phyloP scores from a whole-genome alignment of 495 filamentous ascomycete genomes.

The Neurospora sp. region DNA sequence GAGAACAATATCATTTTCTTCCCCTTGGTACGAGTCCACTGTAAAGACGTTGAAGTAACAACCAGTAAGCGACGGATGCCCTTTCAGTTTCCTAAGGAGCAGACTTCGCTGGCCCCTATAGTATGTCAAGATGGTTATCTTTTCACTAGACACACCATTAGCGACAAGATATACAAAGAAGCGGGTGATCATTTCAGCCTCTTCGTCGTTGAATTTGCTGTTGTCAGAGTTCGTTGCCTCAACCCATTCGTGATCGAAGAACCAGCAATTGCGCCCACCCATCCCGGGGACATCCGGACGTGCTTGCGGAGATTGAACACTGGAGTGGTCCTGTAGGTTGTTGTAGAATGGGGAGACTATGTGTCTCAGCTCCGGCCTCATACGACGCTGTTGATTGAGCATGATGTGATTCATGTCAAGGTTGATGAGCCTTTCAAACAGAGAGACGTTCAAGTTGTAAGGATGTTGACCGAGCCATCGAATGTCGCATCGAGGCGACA shows the following conservation, averaged over 20 bases:
- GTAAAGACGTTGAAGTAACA: slow-evolving; percentile 60
- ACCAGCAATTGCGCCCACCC: slow-evolving; percentile 56
- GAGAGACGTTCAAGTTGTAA: slow-evolving; percentile 37
- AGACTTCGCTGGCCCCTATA: slow-evolving; percentile 78
- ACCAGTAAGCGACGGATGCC: slow-evolving; percentile 38
- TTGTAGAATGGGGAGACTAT: slow-evolving; percentile 58
- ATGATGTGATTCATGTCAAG: slow-evolving; percentile 54
- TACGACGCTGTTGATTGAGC: slow-evolving; percentile 60
- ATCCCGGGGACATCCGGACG: slow-evolving; percentile 67
- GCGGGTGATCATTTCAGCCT: slow-evolving; percentile 67
- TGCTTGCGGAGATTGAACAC: slow-evolving; percentile 38
- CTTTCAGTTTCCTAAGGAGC: slow-evolving; percentile 44
- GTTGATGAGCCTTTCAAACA: slow-evolving; percentile 55
- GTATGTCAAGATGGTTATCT: slow-evolving; percentile 84
- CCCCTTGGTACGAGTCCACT: slow-evolving; percentile 89
- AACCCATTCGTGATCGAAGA: slow-evolving; percentile 61
- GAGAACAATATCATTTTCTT: slow-evolving; percentile 82
- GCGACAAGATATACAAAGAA: slow-evolving; percentile 63
- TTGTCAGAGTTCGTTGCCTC: slow-evolving; percentile 56
- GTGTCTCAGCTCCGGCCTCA: slow-evolving; percentile 57
- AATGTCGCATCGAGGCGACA: slow-evolving; percentile 38
- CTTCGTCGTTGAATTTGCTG: slow-evolving; percentile 62
- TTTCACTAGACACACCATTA: slow-evolving; percentile 46
- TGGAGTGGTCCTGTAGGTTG: slow-evolving; percentile 56
- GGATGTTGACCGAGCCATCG: slow-evolving; percentile 68